Conservation (phyloP, 2,329 filamentous ascomycete species). For the Trichoderma arundinaceum region DNA sequence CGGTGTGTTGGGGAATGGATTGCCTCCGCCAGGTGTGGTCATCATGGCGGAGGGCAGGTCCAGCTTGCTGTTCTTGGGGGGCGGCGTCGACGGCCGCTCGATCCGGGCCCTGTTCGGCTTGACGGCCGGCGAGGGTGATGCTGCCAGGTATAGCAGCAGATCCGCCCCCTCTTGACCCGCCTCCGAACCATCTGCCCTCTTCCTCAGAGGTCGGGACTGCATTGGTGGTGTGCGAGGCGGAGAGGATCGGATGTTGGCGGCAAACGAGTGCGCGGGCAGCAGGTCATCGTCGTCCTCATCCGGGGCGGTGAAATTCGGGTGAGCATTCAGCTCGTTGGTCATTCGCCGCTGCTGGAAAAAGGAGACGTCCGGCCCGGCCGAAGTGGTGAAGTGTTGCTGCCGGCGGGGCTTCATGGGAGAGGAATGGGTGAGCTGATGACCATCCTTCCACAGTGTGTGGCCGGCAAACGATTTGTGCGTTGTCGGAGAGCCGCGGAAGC, state of each 20-base stretch:
- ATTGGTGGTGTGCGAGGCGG: slow-evolving; percentile 83
- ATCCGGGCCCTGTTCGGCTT: slow-evolving; percentile 56
- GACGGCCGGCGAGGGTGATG: slow-evolving; percentile 85
- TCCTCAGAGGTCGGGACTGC: slow-evolving; percentile 59
- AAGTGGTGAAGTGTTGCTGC: slow-evolving; percentile 75
- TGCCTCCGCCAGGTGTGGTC: slow-evolving; percentile 78
- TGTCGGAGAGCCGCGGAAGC: slow-evolving; percentile 68
- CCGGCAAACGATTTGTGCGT: slow-evolving; percentile 61
- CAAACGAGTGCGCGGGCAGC: slow-evolving; percentile 77
- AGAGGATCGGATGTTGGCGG: slow-evolving; percentile 71
- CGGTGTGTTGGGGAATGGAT: slow-evolving; percentile 76
- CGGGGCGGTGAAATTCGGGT: slow-evolving; percentile 65
- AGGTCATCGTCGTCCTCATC: slow-evolving; percentile 85
- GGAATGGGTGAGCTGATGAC: slow-evolving; percentile 75
- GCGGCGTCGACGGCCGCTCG: slow-evolving; percentile 77
- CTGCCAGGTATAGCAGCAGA: slow-evolving; percentile 81
- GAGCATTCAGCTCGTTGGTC: slow-evolving; percentile 62
- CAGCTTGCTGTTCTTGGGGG: slow-evolving; percentile 68
- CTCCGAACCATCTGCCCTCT: slow-evolving; percentile 55
- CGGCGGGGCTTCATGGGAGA: slow-evolving; percentile 82
- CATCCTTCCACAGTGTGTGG: slow-evolving; percentile 74
- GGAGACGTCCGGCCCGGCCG: slow-evolving; percentile 73
- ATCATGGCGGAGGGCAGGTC: slow-evolving; percentile 84
- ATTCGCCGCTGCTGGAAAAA: slow-evolving; percentile 77
- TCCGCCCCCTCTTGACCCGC: slow-evolving; percentile 80